Evolutionary conservation across 495 filamentous ascomycete genomes (phyloP).

Genomic region (Acidiella bohemica): DNA sequence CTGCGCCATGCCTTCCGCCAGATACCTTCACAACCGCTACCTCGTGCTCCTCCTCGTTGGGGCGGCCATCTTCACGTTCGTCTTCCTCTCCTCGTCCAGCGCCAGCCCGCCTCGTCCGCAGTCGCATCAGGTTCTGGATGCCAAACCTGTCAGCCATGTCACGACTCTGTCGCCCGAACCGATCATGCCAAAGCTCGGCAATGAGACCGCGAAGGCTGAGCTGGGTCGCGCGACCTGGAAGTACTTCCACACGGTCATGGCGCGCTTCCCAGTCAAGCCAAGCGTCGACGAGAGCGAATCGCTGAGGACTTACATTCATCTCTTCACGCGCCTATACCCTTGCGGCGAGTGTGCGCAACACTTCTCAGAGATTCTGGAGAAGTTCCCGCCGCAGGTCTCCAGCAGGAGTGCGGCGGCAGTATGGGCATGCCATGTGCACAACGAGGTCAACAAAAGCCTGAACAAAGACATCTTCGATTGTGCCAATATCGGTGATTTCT

Average conservation of each 20-base stretch:
- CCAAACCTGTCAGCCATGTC: too few species aligned
- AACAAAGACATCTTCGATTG: constrained; percentile 78
- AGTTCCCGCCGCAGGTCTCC: constrained; percentile 84
- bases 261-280: constrained; percentile 78
- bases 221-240: constrained; percentile 83
- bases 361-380: constrained; percentile 41
- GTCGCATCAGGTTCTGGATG: too few species aligned
- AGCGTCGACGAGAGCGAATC: constrained; percentile 71
- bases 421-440: constrained; percentile 93
- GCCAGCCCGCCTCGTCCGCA: too few species aligned
- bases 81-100: constrained; percentile 19
- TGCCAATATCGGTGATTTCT: constrained; percentile 75
- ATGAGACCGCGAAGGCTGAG: constrained; percentile 84
- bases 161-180: constrained; percentile 66
- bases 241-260: constrained; percentile 89
- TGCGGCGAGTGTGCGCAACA: constrained; percentile 36
- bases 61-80: constrained; percentile 11
- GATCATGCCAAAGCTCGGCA: constrained; percentile 81
- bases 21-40: constrained; percentile 2
- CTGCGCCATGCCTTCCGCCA: constrained; percentile 11
- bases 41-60: constrained; percentile 12
- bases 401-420: constrained; percentile 69
- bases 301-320: constrained; percentile 68
- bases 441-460: constrained; percentile 80
- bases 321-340: constrained; percentile 87